These are phyloP conservation scores for Rossbeevera mucosa DNA, from an alignment of 768 basidiomycete species.

Conservation along the genomic window DNA sequence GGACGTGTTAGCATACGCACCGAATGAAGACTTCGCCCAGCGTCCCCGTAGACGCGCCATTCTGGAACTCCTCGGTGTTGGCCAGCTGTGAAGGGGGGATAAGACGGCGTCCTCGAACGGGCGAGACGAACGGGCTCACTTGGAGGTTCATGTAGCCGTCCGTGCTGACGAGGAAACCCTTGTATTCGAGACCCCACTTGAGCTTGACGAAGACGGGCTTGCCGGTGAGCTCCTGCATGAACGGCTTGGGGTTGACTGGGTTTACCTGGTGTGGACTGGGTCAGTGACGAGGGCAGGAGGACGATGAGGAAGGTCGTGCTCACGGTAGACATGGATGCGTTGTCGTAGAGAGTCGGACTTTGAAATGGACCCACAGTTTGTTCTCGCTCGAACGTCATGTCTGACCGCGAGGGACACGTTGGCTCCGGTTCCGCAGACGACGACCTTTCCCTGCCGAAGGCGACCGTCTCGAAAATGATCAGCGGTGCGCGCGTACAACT, in stretches of 20 bases:
- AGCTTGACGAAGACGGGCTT: conserved; percentile 92
- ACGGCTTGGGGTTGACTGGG: conserved; percentile 98
- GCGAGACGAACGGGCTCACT: conserved; percentile 37
- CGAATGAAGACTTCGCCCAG: conserved; percentile 99
- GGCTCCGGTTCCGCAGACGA: conserved; percentile 73
- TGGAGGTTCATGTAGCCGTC: conserved; percentile 99
- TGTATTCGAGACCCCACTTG: conserved; percentile 99
- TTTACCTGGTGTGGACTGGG: conserved; percentile 56
- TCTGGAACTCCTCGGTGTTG: conserved; percentile 98
- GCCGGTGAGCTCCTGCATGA: conserved; percentile 96
- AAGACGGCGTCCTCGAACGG: background rate
- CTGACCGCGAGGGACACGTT: conserved; percentile 80
- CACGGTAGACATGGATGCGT: background rate
- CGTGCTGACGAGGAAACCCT: conserved; percentile 97
- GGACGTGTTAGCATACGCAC: conserved; percentile 39
- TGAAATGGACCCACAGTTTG: conserved; percentile 29
- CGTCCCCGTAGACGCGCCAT: conserved; percentile 91
- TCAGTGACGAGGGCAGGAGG: conserved; percentile 38
- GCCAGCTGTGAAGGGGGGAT: conserved; percentile 44
- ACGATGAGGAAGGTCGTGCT: conserved; percentile 53
- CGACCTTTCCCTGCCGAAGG: conserved; percentile 92
- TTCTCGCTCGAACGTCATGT: conserved; percentile 49
- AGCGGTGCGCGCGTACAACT: conserved; percentile 51
- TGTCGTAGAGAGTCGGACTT: conserved; percentile 33
- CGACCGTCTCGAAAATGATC: conserved; percentile 97